These are phyloP conservation scores for Penicillium griseofulvum DNA, from an alignment of 2,329 filamentous ascomycete genomes.

Conservation along the genomic window DNA sequence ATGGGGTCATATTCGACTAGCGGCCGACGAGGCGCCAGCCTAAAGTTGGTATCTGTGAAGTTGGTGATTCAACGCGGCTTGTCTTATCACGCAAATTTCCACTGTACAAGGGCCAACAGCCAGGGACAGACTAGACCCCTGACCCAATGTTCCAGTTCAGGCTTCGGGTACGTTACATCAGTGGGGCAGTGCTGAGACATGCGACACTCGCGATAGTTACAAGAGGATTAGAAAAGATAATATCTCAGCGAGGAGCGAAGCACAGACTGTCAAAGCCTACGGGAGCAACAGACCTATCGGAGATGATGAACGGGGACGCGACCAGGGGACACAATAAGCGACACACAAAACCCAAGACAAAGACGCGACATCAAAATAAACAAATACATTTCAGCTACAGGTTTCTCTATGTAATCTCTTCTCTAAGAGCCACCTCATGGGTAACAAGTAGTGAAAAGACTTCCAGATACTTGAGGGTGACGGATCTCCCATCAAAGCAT, in stretches of 20 bases:
- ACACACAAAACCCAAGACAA: no score
- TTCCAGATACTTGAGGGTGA: conserved; percentile 14
- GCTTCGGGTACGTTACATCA: background rate
- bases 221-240: no score
- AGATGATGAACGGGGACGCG: no score
- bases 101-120: background rate
- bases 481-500: conserved; percentile 6
- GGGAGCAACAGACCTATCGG: no score
- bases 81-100: background rate
- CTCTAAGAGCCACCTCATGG: conserved; percentile 37
- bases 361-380: no score
- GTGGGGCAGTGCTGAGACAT: background rate
- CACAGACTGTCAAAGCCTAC: no score
- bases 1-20: background rate
- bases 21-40: background rate
- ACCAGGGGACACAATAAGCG: no score
- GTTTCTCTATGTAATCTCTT: background rate
- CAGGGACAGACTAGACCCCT: background rate
- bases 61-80: no score
- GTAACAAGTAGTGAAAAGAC: conserved; percentile 42
- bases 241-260: no score
- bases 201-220: no score
- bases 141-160: no score
- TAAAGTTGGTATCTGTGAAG: background rate
- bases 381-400: no score